Percentiles rank a stretch among this genome's conserved stretches.
phyloP scores from a whole-genome alignment of 331 rosid genomes.

The Acacia pycnantha region DNA sequence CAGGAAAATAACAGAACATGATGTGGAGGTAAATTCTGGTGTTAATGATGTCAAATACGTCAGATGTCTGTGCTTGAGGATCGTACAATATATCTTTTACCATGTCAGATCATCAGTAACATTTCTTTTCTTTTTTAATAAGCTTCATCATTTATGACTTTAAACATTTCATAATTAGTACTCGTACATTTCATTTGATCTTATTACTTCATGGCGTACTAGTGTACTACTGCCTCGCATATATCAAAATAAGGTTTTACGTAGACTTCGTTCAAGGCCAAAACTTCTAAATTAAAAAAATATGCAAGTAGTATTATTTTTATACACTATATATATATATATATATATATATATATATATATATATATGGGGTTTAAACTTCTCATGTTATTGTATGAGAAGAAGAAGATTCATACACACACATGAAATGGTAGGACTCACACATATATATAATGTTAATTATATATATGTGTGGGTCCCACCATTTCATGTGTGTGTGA shows the following conservation, averaged over 20 bases:
- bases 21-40: background rate
- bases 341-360: no score
- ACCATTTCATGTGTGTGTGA: no score
- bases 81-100: background rate
- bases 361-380: no score
- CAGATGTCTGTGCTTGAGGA: background rate
- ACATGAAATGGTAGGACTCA: no score
- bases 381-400: no score
- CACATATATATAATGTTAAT: no score
- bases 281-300: background rate
- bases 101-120: background rate
- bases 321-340: no score
- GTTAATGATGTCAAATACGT: background rate
- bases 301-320: no score
- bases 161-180: background rate
- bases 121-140: no score
- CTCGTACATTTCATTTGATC: background rate
- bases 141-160: background rate
- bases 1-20: no score
- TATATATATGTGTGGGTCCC: no score
- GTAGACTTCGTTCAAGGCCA: background rate
- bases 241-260: background rate
- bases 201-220: background rate
- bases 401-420: no score
- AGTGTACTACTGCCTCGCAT: background rate